phyloP scores from a whole-genome alignment of 208 protist genomes.

The Acanthamoeba culbertsoni region DNA sequence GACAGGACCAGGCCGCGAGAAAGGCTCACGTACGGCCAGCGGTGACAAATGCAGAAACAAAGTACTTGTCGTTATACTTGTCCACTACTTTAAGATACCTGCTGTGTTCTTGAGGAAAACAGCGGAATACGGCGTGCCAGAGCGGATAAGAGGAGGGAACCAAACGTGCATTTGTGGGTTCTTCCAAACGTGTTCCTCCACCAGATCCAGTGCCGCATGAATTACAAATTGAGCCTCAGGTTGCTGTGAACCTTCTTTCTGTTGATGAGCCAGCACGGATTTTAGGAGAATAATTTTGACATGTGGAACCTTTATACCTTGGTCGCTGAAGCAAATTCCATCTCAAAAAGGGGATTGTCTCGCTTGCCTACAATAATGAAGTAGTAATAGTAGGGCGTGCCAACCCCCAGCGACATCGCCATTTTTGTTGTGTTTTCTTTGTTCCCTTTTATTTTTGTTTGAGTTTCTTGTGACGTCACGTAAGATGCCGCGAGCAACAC shows the following conservation, averaged over 20 bases:
- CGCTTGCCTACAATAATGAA: conserved; percentile 45
- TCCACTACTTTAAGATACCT: conserved; percentile 52
- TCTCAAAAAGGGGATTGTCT: conserved; percentile 41
- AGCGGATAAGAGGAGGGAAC: neutral
- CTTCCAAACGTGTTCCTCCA: conserved; percentile 41
- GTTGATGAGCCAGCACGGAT: neutral
- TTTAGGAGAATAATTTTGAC: neutral
- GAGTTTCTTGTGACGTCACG: neutral
- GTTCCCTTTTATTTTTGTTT: neutral
- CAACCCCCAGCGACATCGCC: neutral
- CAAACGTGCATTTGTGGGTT: neutral
- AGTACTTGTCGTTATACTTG: conserved; percentile 58
- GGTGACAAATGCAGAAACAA: conserved; percentile 33
- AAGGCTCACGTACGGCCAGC: neutral
- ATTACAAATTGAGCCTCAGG: conserved; percentile 26
- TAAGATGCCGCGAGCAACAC: neutral
- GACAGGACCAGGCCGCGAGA: neutral
- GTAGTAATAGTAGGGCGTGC: neutral
- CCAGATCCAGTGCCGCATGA: conserved; percentile 11
- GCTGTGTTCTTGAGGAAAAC: no score
- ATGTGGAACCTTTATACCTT: neutral
- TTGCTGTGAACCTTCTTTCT: neutral
- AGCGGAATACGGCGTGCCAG: no score
- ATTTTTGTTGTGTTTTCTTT: neutral
- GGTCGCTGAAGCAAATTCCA: neutral